phyloP scores from a whole-genome alignment of 805 yeast species.

The Teunomyces cretensis region DNA sequence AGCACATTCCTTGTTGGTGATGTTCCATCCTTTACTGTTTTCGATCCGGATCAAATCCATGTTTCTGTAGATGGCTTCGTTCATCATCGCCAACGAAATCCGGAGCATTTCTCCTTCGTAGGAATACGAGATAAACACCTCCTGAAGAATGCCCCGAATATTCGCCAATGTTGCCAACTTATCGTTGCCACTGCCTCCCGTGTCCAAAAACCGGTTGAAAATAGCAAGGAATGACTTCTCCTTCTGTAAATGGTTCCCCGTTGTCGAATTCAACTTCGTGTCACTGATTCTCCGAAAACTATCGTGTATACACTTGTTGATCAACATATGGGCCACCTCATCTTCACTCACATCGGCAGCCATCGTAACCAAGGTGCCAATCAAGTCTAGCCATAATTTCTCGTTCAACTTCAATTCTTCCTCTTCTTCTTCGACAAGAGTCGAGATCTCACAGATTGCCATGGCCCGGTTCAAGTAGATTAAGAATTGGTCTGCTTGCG shows the following conservation, averaged over 20 bases:
- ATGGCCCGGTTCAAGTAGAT: conserved; percentile 32
- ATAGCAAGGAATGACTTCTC: conserved; percentile 51
- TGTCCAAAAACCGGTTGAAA: conserved; percentile 53
- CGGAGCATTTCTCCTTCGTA: conserved; percentile 60
- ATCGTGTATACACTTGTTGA: conserved; percentile 30
- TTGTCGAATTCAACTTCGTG: conserved; percentile 17
- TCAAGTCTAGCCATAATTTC: conserved; percentile 28
- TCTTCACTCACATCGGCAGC: conserved; percentile 9
- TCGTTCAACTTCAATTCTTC: conserved; percentile 19
- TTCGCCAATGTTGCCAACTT: conserved; percentile 55
- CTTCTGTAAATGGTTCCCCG: conserved; percentile 7
- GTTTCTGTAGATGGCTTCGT: conserved; percentile 52
- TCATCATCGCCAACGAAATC: conserved; percentile 53
- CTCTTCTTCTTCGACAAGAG: conserved; percentile 5
- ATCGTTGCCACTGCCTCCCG: conserved; percentile 31
- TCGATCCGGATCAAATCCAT: conserved; percentile 42
- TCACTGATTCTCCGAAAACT: conserved; percentile 35
- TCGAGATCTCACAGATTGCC: conserved; percentile 24
- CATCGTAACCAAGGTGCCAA: conserved; percentile 22
- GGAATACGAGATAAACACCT: conserved; percentile 61
- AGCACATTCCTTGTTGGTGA: conserved; percentile 56
- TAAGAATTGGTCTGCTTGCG: conserved; percentile 26
- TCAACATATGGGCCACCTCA: conserved; percentile 4
- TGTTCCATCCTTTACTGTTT: conserved; percentile 59
- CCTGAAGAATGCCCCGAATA: conserved; percentile 57